These are phyloP conservation scores for Leptographium procerum DNA, from an alignment of 2,329 filamentous ascomycete species.

Conservation along the genomic window DNA sequence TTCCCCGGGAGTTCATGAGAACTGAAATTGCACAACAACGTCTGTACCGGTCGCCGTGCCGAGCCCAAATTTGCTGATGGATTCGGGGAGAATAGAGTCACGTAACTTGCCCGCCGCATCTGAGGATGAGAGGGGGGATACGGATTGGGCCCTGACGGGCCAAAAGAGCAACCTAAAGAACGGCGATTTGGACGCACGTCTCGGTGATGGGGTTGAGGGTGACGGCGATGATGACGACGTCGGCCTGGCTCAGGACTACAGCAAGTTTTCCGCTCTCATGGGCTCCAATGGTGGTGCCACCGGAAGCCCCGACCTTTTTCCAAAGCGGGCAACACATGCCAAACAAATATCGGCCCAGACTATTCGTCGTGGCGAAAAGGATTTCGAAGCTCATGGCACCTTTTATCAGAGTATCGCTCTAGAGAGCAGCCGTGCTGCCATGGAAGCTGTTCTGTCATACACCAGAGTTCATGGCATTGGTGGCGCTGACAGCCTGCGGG, in stretches of 20 bases:
- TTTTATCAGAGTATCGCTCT: constrained; percentile 67
- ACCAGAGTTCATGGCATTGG: constrained; percentile 54
- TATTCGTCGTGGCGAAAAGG: constrained; percentile 88
- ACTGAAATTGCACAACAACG: neutral
- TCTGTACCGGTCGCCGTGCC: neutral
- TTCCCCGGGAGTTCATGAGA: neutral
- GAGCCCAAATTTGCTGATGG: neutral
- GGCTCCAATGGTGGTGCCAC: neutral
- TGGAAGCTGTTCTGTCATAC: constrained; percentile 76
- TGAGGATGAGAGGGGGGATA: neutral
- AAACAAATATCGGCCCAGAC: constrained; percentile 44
- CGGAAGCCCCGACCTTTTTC: no score
- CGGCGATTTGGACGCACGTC: neutral
- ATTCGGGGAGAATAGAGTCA: neutral
- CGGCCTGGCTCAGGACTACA: constrained; percentile 69
- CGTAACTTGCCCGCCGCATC: neutral
- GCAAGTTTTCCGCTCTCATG: constrained; percentile 47
- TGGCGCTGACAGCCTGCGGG: constrained; percentile 34
- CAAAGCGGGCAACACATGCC: constrained; percentile 8
- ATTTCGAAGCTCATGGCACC: constrained; percentile 91
- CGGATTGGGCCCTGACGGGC: neutral
- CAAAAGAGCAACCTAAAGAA: neutral
- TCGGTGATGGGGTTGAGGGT: constrained; percentile 5
- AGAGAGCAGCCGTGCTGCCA: constrained; percentile 70
- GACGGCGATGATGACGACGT: constrained; percentile 14